Evolutionary conservation across 1,139 yeast genomes (phyloP).

Genomic region (Nakaseomyces kungkrabaensis): DNA sequence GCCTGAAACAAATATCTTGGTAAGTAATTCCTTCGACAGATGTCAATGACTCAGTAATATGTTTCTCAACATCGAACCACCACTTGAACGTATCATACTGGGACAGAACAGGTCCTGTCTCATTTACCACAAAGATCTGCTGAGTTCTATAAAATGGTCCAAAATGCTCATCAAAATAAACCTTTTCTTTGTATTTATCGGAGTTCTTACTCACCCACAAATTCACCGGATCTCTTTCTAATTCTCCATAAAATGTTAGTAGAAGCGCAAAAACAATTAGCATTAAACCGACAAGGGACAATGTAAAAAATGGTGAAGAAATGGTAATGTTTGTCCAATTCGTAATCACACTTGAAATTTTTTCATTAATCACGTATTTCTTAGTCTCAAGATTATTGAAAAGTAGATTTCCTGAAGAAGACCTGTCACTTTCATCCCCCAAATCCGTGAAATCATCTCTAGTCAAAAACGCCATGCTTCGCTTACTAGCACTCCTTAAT

Average conservation of each 20-base stretch:
- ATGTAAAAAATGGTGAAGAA: slow-evolving; percentile 35
- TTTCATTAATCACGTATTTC: slow-evolving; percentile 10
- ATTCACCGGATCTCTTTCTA: slow-evolving; percentile 72
- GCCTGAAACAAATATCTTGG: slow-evolving; percentile 75
- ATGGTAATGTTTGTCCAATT: slow-evolving; percentile 50
- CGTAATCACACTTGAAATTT: slow-evolving; percentile 30
- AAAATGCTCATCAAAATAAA: slow-evolving; percentile 65
- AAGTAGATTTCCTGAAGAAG: slow-evolving; percentile 4
- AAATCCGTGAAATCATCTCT: slow-evolving; percentile 10
- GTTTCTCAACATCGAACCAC: slow-evolving; percentile 76
- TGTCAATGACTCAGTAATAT: slow-evolving; percentile 33
- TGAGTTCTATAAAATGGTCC: slow-evolving; percentile 91
- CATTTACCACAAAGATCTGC: slow-evolving; percentile 69
- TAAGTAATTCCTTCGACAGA: slow-evolving; percentile 31
- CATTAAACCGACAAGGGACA: slow-evolving; percentile 35
- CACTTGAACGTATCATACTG: slow-evolving; percentile 59
- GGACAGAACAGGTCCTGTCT: slow-evolving; percentile 50
- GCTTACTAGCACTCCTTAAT: slow-evolving; percentile 15
- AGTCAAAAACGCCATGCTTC: slow-evolving; percentile 10
- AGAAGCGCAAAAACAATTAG: slow-evolving; percentile 46
- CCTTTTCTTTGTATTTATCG: slow-evolving; percentile 59
- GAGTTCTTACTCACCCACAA: slow-evolving; percentile 85
- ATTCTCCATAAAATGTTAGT: slow-evolving; percentile 38
- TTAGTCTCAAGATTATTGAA: slow-evolving; percentile 12
- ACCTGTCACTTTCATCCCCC: slow-evolving; percentile 19